Evolutionary conservation across 169 alveolate genomes (phyloP).

Genomic region (Cryptosporidium canis): DNA sequence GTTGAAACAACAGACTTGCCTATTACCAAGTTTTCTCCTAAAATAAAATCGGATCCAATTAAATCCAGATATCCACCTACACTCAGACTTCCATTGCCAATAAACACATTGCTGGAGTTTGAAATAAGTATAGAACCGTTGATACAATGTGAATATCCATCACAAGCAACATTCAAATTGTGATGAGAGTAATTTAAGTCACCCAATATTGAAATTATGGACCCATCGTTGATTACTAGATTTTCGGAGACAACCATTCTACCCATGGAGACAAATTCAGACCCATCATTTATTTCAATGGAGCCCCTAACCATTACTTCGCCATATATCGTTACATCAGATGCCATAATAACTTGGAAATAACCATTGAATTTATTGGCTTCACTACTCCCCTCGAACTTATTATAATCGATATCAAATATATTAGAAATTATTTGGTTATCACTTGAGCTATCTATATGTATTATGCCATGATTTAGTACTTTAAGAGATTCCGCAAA

Average conservation of each 20-base stretch:
- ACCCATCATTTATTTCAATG: constrained; percentile 50
- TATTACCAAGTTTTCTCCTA: constrained; percentile 6
- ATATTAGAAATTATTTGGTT: background rate
- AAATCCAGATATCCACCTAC: constrained; percentile 48
- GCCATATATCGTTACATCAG: background rate
- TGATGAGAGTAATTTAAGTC: background rate
- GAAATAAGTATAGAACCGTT: constrained; percentile 47
- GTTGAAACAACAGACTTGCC: constrained; percentile 16
- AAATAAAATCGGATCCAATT: constrained; percentile 9
- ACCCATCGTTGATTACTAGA: constrained; percentile 40
- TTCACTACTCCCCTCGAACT: background rate
- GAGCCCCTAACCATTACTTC: background rate
- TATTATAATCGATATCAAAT: background rate
- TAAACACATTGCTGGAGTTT: constrained; percentile 41
- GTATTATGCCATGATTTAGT: background rate
- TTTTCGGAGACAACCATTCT: background rate
- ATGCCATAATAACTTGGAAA: constrained; percentile 50
- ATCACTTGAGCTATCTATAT: background rate
- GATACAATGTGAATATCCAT: constrained; percentile 1
- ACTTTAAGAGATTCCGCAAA: background rate
- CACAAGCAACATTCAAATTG: background rate
- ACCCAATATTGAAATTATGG: constrained; percentile 5
- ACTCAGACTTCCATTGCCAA: background rate
- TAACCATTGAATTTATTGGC: background rate
- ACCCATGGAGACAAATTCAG: constrained; percentile 28